Base-by-base conservation (phyloP, 306 rosid species). In the Gastrolobium villosum region DNA sequence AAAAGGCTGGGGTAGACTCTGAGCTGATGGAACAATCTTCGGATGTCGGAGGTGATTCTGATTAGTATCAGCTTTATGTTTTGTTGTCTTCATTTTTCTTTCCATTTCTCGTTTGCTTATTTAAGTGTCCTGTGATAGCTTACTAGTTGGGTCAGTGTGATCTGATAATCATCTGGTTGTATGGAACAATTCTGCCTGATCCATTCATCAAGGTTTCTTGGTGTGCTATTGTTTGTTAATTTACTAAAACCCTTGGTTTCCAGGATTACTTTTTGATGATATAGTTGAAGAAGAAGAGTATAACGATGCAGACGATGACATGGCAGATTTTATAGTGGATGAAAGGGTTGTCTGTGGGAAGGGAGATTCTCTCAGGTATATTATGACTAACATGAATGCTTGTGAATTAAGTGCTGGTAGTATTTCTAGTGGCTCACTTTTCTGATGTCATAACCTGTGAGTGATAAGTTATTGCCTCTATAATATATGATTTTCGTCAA, bases 271-370 rank as follows among this genome's bases (percentile, higher is more conserved):
- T 52, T 78, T 55, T 66, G 74, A 72, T 44, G 82, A 70, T 70
- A 9, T 15, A 52, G 32, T 6, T 48, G 85, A 75, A 63, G 87
- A 68, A 13, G 85, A 68, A 13, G 85, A 49, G 53, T 52, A 79
- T 61, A 26, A 67, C 36, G 81, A 75, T 54, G 70, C 40, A 9
- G 82, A 85, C 6, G 86, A 86, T 59, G 87, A 79, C 49, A 79
- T 86, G 84, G 73, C 64, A 3, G 84, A 79, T 82, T 85, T 85
- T 74, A 81, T 85, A 14, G 86, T 53, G 62, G 86, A 81, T 68
- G 83, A 81, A 4, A 84, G 69, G 64, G 64, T 36, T 64, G 4
- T 13, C 55, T 5, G 15, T 37, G 71, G 50, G 74, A 81, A 82
- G 71, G 66, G 70, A 53, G 70, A 70, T 44, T 72, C 85, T 56